Conservation (phyloP, 1,139 yeast species). For the Pneumocystis jirovecii region DNA sequence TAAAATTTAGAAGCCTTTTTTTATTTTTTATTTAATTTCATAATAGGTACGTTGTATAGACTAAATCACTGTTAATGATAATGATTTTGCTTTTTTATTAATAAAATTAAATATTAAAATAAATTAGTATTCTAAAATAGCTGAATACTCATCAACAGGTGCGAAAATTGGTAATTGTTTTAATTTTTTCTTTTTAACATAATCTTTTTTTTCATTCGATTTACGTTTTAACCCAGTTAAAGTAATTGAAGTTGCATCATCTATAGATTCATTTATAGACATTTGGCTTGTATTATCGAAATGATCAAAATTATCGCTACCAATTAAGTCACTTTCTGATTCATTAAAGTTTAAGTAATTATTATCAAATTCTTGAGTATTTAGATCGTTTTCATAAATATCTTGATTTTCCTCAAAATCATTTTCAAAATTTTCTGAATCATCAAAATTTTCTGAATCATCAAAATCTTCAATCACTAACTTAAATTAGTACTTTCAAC, state of each 20-base stretch:
- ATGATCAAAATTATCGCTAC: neutral
- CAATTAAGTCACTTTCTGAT: constrained; percentile 20
- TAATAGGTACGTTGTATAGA: no score
- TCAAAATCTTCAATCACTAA: constrained; percentile 17
- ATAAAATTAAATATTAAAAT: neutral
- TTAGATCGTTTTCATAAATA: constrained; percentile 8
- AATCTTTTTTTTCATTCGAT: constrained; percentile 19
- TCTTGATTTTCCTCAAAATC: constrained; percentile 17
- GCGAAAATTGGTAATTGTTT: constrained; percentile 74
- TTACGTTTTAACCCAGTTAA: constrained; percentile 13
- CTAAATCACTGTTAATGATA: neutral
- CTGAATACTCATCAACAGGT: constrained; percentile 75
- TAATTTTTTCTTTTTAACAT: constrained; percentile 40
- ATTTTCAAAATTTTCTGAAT: constrained; percentile 15
- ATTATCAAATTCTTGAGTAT: constrained; percentile 23
- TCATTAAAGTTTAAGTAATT: constrained; percentile 13
- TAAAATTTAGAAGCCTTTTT: neutral
- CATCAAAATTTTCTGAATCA: constrained; percentile 16
- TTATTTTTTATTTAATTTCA: neutral
- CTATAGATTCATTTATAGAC: constrained; percentile 15
- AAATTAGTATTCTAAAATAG: constrained; percentile 31
- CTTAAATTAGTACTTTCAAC: constrained; percentile 14
- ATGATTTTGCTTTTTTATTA: neutral
- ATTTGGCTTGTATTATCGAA: neutral
- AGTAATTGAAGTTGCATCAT: constrained; percentile 15